phyloP scores from a whole-genome alignment of 1,139 yeast genomes.

The Yamadazyma sp. region DNA sequence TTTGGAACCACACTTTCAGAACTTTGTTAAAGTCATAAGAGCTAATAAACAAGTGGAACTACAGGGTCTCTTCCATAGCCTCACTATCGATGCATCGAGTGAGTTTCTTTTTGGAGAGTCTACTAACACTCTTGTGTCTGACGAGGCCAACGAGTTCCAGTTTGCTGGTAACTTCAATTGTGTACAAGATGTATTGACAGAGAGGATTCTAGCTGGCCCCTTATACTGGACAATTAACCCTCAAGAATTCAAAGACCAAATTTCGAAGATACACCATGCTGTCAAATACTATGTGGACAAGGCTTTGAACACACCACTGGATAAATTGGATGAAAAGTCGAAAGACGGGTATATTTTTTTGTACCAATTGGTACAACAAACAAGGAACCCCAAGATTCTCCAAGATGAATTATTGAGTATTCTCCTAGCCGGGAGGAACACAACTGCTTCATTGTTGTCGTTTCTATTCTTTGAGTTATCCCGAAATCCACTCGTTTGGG shows the following conservation, averaged over 20 bases:
- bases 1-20: constrained; percentile 47
- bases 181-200: constrained; percentile 31
- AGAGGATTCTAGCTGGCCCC: constrained; percentile 31
- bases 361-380: constrained; percentile 45
- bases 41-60: constrained; percentile 30
- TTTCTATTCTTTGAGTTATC: constrained; percentile 44
- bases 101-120: constrained; percentile 53
- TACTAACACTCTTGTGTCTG: constrained; percentile 25
- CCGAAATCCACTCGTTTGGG: constrained; percentile 36
- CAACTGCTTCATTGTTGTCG: constrained; percentile 51
- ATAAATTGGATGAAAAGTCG: constrained; percentile 25
- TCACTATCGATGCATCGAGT: constrained; percentile 52
- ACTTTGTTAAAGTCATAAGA: constrained; percentile 31
- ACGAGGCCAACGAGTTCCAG: constrained; percentile 23
- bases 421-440: constrained; percentile 52
- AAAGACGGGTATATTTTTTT: constrained; percentile 45
- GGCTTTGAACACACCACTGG: constrained; percentile 24
- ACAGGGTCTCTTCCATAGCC: constrained; percentile 37
- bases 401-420: constrained; percentile 50
- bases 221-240: constrained; percentile 26
- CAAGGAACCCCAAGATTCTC: constrained; percentile 43
- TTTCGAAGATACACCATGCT: constrained; percentile 25
- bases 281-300: constrained; percentile 26
- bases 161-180: constrained; percentile 38
- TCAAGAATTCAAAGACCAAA: constrained; percentile 20